A percentile compares a stretch with the other conserved stretches of the same genome.
phyloP scores from a whole-genome alignment of 2,329 filamentous ascomycete genomes.

The Scytalidium sp. region DNA sequence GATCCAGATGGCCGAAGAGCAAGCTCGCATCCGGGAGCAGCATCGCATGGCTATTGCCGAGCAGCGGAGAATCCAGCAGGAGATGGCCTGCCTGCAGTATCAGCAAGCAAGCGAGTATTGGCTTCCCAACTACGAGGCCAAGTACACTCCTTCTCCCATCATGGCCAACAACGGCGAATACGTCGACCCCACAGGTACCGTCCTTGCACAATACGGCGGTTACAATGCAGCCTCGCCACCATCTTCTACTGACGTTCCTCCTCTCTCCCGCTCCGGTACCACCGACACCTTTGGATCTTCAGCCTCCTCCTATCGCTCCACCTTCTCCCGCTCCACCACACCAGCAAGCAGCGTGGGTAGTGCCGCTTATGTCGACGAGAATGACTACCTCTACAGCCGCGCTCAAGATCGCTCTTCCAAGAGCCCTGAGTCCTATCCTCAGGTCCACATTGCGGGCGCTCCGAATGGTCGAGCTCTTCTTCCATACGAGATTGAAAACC shows the following conservation, averaged over 20 bases:
- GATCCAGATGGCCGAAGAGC: constrained; percentile 32
- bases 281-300: constrained; percentile 28
- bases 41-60: constrained; percentile 16
- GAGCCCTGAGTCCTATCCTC: constrained; percentile 10
- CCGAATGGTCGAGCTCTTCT: constrained; percentile 20
- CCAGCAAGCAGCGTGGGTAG: constrained; percentile 29
- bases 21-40: constrained; percentile 13
- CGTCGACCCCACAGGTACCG: constrained; percentile 12
- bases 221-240: constrained; percentile 26
- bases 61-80: constrained; percentile 17
- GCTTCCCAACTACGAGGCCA: constrained; percentile 15
- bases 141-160: constrained; percentile 3
- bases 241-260: constrained; percentile 30
- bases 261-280: constrained; percentile 29
- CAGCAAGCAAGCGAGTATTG: constrained; percentile 22
- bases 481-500: constrained; percentile 27
- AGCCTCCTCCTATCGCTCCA: constrained; percentile 26
- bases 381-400: constrained; percentile 8
- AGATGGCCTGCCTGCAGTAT: constrained; percentile 16
- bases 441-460: constrained; percentile 18
- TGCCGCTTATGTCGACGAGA: constrained; percentile 18
- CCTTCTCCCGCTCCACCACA: constrained; percentile 26
- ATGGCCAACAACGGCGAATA: constrained; percentile 12
- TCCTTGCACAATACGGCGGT: not conserved
- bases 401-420: constrained; percentile 8